These are phyloP conservation scores for Rhodomyrtus psidioides DNA, from an alignment of 441 rosid species.

Conservation along the genomic window DNA sequence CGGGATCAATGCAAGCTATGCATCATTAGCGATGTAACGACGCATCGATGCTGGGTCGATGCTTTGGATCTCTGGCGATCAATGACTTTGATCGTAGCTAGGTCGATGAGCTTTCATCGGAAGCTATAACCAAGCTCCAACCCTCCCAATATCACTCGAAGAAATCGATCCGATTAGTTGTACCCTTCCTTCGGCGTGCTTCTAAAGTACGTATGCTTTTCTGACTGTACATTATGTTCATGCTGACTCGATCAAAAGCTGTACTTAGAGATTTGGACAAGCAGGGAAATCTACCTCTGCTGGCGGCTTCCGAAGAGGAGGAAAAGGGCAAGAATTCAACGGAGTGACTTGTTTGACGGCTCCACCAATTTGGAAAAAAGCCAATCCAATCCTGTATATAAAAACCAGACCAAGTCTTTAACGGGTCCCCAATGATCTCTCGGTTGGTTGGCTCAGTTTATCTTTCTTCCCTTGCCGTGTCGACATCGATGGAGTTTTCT, in stretches of 20 bases:
- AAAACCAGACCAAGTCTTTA: neutral
- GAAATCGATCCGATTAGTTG: too few species aligned
- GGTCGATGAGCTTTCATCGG: neutral
- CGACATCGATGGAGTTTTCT: neutral
- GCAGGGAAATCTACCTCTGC: neutral
- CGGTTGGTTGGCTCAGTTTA: neutral
- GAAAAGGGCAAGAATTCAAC: neutral
- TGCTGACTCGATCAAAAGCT: neutral
- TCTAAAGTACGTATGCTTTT: neutral
- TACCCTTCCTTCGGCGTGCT: neutral
- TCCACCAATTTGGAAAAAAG: neutral
- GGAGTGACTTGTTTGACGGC: neutral
- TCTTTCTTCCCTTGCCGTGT: constrained; percentile 1
- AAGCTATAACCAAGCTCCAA: neutral
- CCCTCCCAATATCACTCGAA: neutral
- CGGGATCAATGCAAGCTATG: neutral
- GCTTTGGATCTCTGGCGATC: neutral
- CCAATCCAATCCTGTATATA: neutral
- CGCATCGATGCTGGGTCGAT: neutral
- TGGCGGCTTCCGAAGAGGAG: neutral
- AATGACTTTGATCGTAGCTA: neutral
- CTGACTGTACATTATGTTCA: neutral
- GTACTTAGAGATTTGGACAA: neutral
- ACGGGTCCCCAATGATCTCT: constrained; percentile 2
- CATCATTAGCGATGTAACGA: neutral